Conservation (phyloP, 768 basidiomycete genomes). For the Pleurotus ostreatus region DNA sequence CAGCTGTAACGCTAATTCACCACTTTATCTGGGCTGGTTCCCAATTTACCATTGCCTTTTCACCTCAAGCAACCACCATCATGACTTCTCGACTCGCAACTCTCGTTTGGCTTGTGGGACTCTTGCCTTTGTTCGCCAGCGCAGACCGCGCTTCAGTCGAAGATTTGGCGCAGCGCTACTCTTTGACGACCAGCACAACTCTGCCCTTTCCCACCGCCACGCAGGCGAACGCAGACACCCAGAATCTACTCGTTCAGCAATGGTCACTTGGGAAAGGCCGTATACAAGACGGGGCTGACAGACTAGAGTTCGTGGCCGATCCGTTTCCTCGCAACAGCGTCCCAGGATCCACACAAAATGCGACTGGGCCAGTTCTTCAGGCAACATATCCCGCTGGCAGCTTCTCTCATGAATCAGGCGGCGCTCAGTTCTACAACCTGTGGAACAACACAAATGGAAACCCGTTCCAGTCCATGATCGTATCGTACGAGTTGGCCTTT, state of each 20-base stretch:
- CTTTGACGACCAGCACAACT: conserved; percentile 55
- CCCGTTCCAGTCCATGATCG: conserved; percentile 61
- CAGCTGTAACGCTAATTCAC: too few relatives aligned
- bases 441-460: conserved; percentile 62
- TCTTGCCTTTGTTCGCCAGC: neutral
- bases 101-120: neutral
- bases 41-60: too few relatives aligned
- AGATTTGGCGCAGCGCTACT: conserved; percentile 45
- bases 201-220: conserved; percentile 66
- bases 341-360: conserved; percentile 23
- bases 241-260: conserved; percentile 43
- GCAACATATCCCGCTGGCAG: conserved; percentile 62
- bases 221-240: conserved; percentile 43
- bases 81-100: neutral
- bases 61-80: neutral
- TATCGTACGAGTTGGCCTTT: conserved; percentile 76
- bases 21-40: too few relatives aligned
- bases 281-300: conserved; percentile 52
- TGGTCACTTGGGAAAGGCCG: conserved; percentile 63
- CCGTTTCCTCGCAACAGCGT: conserved; percentile 54
- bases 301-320: conserved; percentile 62
- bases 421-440: conserved; percentile 62
- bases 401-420: conserved; percentile 58
- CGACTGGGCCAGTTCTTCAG: conserved; percentile 44
- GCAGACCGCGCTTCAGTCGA: conserved; percentile 17